Evolutionary conservation across 257 asterid species (phyloP).

Genomic region (Phtheirospermum japonicum): DNA sequence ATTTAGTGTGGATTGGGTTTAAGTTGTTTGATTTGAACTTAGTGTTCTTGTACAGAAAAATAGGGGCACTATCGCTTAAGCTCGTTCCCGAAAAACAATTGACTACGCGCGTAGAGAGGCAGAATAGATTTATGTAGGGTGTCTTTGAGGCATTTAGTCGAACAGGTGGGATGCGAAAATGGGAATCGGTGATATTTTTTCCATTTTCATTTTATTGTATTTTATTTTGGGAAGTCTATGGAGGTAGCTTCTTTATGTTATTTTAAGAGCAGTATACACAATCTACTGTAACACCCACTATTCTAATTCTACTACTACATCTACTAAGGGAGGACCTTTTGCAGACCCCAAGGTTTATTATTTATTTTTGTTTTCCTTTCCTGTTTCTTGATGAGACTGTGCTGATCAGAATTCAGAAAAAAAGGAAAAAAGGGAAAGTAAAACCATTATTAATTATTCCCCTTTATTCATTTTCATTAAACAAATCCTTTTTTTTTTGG

Average conservation of each 20-base stretch:
- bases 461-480: slow-evolving; percentile 19
- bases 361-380: not conserved
- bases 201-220: not conserved
- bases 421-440: not conserved
- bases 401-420: slow-evolving; percentile 28
- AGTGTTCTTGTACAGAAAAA: too few species aligned
- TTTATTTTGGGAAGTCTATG: slow-evolving; percentile 21
- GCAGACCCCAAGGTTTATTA: slow-evolving; percentile 23
- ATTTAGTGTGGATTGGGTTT: too few species aligned
- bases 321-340: slow-evolving; percentile 21
- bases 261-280: slow-evolving; percentile 19
- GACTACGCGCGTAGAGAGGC: not conserved
- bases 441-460: slow-evolving; percentile 4
- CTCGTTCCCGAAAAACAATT: too few species aligned
- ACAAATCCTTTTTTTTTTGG: slow-evolving; percentile 22
- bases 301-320: too few species aligned
- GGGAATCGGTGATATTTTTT: not conserved
- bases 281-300: slow-evolving; percentile 28
- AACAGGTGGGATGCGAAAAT: not conserved
- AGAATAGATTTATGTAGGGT: not conserved
- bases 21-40: too few species aligned
- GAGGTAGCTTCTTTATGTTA: slow-evolving; percentile 31
- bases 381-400: slow-evolving; percentile 34
- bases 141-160: not conserved
- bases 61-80: too few species aligned